A percentile compares a stretch with the other conserved stretches of the same genome.
These are phyloP conservation scores for Fonsecaea multimorphosa DNA, from an alignment of 2,329 filamentous ascomycete species.

Conservation along the genomic window DNA sequence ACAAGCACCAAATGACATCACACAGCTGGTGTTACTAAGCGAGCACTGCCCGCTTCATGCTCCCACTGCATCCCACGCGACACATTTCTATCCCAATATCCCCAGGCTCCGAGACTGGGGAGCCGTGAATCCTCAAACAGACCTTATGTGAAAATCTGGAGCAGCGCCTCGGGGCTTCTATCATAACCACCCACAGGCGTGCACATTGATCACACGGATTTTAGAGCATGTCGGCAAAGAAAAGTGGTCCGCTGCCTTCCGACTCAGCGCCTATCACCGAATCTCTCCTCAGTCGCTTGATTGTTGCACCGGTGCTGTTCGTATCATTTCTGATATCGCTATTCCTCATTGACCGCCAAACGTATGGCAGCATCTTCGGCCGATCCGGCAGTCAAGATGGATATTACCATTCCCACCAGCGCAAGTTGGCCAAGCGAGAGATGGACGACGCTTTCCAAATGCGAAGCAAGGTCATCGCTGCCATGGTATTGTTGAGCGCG, in stretches of 20 bases:
- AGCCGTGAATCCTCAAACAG: neutral
- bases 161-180: constrained; percentile 4
- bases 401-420: constrained; percentile 64
- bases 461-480: constrained; percentile 60
- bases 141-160: neutral
- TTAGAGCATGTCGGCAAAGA: constrained; percentile 21
- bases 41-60: neutral
- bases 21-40: constrained; percentile 14
- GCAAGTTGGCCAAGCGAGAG: constrained; percentile 67
- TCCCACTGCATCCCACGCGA: neutral
- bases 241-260: constrained; percentile 3
- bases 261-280: constrained; percentile 30
- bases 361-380: constrained; percentile 56
- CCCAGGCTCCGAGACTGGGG: neutral
- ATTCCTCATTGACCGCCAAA: constrained; percentile 65
- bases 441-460: constrained; percentile 68
- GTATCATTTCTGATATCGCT: constrained; percentile 70
- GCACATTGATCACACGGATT: neutral
- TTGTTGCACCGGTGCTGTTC: constrained; percentile 69
- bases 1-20: constrained; percentile 12
- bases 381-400: constrained; percentile 43
- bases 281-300: constrained; percentile 39
- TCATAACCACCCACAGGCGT: neutral
- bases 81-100: neutral
- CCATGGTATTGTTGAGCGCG: constrained; percentile 51